Evolutionary conservation across 2,329 filamentous ascomycete genomes (phyloP).

Genomic region (Pseudocercospora vitis): DNA sequence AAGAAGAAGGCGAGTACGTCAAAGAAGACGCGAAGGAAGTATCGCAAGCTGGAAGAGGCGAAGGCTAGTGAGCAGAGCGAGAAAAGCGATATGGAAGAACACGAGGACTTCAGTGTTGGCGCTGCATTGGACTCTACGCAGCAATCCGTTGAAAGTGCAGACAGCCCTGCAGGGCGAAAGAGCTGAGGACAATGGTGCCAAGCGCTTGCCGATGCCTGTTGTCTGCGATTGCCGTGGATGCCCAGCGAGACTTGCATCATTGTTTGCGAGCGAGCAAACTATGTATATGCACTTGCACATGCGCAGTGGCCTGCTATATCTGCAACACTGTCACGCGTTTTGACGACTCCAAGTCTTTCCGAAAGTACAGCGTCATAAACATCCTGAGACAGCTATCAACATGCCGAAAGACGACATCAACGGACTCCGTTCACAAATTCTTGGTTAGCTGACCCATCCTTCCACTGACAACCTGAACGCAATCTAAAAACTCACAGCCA

Average conservation of each 20-base stretch:
- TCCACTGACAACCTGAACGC: too few species aligned
- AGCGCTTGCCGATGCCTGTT: not conserved
- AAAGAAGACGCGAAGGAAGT: constrained; percentile 84
- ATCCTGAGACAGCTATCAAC: not conserved
- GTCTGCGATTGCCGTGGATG: not conserved
- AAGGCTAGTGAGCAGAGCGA: constrained; percentile 36
- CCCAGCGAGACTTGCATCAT: not conserved
- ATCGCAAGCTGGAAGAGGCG: constrained; percentile 60
- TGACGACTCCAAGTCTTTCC: too few species aligned
- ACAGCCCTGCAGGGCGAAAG: not conserved
- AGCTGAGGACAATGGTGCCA: not conserved
- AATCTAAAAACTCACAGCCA: constrained; percentile 26
- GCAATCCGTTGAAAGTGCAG: not conserved
- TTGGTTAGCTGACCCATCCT: too few species aligned
- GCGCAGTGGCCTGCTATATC: too few species aligned
- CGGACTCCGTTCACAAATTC: constrained; percentile 25
- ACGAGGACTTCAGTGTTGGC: too few species aligned
- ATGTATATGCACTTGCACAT: too few species aligned
- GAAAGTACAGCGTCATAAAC: too few species aligned
- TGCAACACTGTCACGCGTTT: too few species aligned
- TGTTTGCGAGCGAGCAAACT: constrained; percentile 6
- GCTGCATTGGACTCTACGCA: not conserved
- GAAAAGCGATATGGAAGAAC: not conserved
- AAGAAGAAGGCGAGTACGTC: constrained; percentile 71
- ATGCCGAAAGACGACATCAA: constrained; percentile 21